phyloP scores from a whole-genome alignment of 441 rosid genomes.

The Macaranga tanarius region DNA sequence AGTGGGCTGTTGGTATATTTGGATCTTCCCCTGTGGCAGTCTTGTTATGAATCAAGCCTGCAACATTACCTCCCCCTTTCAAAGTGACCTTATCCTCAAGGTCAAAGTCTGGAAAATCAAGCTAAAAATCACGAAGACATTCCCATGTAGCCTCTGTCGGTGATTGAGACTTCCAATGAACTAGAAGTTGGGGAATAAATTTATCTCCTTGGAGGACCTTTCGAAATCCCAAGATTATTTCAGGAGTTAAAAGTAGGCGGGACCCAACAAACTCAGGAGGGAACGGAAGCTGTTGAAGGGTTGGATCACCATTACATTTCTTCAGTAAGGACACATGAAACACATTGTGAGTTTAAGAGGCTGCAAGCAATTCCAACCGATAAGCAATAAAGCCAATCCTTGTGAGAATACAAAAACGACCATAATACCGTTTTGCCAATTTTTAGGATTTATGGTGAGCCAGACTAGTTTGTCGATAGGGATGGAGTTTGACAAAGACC shows the following conservation, averaged over 20 bases:
- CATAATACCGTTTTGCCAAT: not conserved
- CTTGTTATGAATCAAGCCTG: too few species aligned
- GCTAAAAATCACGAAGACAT: too few species aligned
- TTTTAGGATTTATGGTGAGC: not conserved
- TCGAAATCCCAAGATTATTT: too few species aligned
- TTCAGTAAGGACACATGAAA: too few species aligned
- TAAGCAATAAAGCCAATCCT: not conserved
- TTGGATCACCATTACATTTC: too few species aligned
- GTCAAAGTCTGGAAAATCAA: constrained; percentile 1
- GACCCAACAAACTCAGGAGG: too few species aligned
- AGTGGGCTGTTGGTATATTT: too few species aligned
- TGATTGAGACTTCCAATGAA: not conserved
- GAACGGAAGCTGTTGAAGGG: too few species aligned
- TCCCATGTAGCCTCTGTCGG: not conserved
- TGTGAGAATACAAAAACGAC: not conserved
- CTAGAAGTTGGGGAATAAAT: too few species aligned
- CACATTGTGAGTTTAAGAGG: not conserved
- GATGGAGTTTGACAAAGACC: not conserved
- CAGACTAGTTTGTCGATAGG: not conserved
- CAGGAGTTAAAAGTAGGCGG: too few species aligned
- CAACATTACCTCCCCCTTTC: not conserved
- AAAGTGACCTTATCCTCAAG: constrained; percentile 15
- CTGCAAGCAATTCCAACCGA: not conserved
- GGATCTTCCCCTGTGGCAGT: too few species aligned
- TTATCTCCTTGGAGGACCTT: too few species aligned